A percentile compares a stretch with the other conserved stretches of the same genome.
These are phyloP conservation scores for Pulveroboletus ravenelii DNA, from an alignment of 768 basidiomycete species.

Conservation along the genomic window DNA sequence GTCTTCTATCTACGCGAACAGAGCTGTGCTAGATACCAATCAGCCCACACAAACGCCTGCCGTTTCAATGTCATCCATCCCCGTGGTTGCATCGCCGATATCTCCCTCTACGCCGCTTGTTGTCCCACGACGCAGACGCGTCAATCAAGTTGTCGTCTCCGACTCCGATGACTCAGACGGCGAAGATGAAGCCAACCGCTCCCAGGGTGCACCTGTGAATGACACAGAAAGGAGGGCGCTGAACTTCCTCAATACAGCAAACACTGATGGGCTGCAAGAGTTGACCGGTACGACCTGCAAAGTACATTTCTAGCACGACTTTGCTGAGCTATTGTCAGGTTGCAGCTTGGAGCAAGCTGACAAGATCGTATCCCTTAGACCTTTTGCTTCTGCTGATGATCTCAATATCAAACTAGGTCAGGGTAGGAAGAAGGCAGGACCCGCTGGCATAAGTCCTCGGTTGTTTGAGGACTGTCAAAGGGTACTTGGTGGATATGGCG, in stretches of 20 bases:
- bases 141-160: constrained; percentile 60
- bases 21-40: constrained; percentile 46
- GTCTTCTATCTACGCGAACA: constrained; percentile 78
- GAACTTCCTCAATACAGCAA: constrained; percentile 64
- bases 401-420: constrained; percentile 72
- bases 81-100: constrained; percentile 32
- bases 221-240: constrained; percentile 50
- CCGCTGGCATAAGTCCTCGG: constrained; percentile 78
- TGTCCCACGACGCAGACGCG: constrained; percentile 44
- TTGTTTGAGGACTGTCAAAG: constrained; percentile 87
- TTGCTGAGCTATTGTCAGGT: constrained; percentile 38
- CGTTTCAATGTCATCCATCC: constrained; percentile 28
- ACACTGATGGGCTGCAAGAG: constrained; percentile 63
- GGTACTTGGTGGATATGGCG: constrained; percentile 80
- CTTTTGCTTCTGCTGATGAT: constrained; percentile 74
- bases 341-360: constrained; percentile 80
- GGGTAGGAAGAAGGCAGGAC: constrained; percentile 82
- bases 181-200: constrained; percentile 38
- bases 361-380: constrained; percentile 71
- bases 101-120: constrained; percentile 43
- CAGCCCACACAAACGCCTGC: constrained; percentile 35
- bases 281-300: constrained; percentile 54
- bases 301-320: neutral
- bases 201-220: constrained; percentile 32
- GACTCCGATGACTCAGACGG: constrained; percentile 52